Percentiles rank a stretch among this genome's conserved stretches.
phyloP scores from a whole-genome alignment of 1,284 basidiomycete genomes.

The Heterobasidion occidentale region DNA sequence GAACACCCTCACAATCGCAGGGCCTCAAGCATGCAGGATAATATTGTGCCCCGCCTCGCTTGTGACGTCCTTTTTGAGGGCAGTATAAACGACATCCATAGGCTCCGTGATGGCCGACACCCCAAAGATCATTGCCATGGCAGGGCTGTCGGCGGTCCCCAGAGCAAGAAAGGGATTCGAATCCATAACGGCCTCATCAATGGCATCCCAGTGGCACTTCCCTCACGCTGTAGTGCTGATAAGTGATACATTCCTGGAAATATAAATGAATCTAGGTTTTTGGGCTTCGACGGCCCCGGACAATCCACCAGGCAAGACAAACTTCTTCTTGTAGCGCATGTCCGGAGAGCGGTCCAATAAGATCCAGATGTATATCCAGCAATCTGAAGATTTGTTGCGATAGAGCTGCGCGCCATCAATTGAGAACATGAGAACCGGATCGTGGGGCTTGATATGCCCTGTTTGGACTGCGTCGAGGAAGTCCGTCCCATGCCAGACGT shows the following conservation, averaged over 20 bases:
- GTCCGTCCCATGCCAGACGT: constrained; percentile 4
- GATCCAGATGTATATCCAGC: constrained; percentile 18
- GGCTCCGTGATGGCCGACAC: constrained; percentile 23
- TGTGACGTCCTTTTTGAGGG: constrained; percentile 22
- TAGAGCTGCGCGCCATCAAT: constrained; percentile 17
- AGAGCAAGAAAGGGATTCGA: constrained; percentile 7
- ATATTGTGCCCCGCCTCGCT: constrained; percentile 19
- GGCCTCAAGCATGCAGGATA: constrained; percentile 22
- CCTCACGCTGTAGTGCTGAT: neutral
- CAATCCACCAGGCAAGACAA: constrained; percentile 9
- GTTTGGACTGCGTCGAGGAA: neutral
- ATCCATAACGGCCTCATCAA: neutral
- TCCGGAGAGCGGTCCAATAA: constrained; percentile 11
- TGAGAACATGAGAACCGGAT: constrained; percentile 12
- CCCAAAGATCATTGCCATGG: constrained; percentile 19
- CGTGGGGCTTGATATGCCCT: constrained; percentile 1
- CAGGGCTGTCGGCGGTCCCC: constrained; percentile 11
- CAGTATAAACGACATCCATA: constrained; percentile 24
- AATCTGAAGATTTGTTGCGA: constrained; percentile 13
- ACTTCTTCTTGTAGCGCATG: constrained; percentile 12
- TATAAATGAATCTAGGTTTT: constrained; percentile 10
- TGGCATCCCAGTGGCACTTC: constrained; percentile 2
- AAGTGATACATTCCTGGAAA: constrained; percentile 7
- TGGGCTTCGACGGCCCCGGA: constrained; percentile 11
- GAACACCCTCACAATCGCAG: constrained; percentile 6